A percentile compares a stretch with the other conserved stretches of the same genome.
Conservation (phyloP, 305 asterid species). For the Striga hermonthica region DNA sequence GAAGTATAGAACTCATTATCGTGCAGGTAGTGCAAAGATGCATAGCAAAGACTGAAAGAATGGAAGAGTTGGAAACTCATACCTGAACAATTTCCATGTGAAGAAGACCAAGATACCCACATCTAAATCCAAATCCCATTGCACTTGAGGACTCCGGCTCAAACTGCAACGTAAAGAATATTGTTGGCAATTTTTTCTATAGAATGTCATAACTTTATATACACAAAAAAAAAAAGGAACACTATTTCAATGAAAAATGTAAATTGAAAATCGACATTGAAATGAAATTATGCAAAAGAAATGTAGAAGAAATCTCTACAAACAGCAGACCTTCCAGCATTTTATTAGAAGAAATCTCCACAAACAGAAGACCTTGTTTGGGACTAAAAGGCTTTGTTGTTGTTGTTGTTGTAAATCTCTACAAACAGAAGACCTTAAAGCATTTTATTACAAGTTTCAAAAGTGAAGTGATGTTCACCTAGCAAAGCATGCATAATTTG, state of each 20-base stretch:
- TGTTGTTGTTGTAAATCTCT: too few relatives aligned
- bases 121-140: conserved; percentile 99
- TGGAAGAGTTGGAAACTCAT: conserved; percentile 20
- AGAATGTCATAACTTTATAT: conserved; percentile 15
- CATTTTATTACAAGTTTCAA: too few relatives aligned
- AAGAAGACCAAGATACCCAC: conserved; percentile 98
- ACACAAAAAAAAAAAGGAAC: conserved; percentile 17
- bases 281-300: not conserved
- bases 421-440: too few relatives aligned
- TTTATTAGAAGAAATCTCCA: too few relatives aligned
- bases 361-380: too few relatives aligned
- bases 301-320: not conserved
- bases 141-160: conserved; percentile 98
- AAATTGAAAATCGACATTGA: not conserved
- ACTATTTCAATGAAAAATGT: not conserved
- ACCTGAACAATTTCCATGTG: conserved; percentile 99
- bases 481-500: too few relatives aligned
- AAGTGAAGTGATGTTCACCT: too few relatives aligned
- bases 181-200: conserved; percentile 26
- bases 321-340: not conserved
- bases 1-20: conserved; percentile 34
- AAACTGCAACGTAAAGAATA: conserved; percentile 51
- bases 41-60: conserved; percentile 29
- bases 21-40: conserved; percentile 26
- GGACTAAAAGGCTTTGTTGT: too few relatives aligned